phyloP scores from a whole-genome alignment of 176 grass and related monocot genomes.

The Aechmea fasciata region DNA sequence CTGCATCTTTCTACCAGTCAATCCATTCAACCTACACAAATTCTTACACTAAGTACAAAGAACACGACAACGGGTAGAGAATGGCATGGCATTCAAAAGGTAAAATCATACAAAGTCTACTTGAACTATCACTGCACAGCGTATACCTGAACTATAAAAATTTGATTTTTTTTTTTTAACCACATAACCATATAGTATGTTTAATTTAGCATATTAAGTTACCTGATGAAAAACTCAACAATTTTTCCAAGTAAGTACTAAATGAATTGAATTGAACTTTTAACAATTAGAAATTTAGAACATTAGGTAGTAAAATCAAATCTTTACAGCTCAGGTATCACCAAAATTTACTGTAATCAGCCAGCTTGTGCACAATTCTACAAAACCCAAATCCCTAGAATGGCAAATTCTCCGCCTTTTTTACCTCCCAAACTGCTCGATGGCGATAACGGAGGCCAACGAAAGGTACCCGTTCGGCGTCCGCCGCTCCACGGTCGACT shows the following conservation, averaged over 20 bases:
- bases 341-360: not conserved
- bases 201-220: no score
- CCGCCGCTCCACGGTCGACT: constrained; percentile 59
- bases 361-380: not conserved
- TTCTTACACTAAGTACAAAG: constrained; percentile 16
- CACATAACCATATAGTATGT: no score
- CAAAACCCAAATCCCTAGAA: not conserved
- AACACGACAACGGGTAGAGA: not conserved
- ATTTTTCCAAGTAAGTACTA: no score
- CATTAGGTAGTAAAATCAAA: no score
- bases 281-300: no score
- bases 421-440: constrained; percentile 90
- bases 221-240: no score
- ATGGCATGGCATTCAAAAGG: not conserved
- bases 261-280: no score
- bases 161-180: no score
- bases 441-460: constrained; percentile 52
- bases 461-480: constrained; percentile 51
- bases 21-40: constrained; percentile 68
- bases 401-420: constrained; percentile 2
- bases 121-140: no score
- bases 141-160: no score
- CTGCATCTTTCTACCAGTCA: constrained; percentile 73
- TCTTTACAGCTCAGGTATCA: no score
- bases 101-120: not conserved